These are phyloP conservation scores for Nakazawaea pomicola DNA, from an alignment of 805 yeast species.

Conservation along the genomic window DNA sequence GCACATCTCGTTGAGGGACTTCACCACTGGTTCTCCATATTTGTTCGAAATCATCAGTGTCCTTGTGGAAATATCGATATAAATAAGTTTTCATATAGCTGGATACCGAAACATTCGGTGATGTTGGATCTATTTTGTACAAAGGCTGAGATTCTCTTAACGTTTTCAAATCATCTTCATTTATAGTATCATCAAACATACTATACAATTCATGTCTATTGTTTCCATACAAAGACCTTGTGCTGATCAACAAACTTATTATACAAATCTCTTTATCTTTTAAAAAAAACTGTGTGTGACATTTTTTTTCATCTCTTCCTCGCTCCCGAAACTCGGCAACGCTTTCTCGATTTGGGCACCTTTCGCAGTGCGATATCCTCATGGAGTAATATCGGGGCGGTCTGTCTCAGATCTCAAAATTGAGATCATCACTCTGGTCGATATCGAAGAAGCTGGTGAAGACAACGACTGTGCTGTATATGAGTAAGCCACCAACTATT, in stretches of 20 bases:
- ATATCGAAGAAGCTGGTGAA: conserved; percentile 77
- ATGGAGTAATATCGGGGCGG: conserved; percentile 1
- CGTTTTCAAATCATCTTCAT: conserved; percentile 32
- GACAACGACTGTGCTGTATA: conserved; percentile 77
- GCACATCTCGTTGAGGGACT: conserved; percentile 22
- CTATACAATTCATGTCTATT: conserved; percentile 13
- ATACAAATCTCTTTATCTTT: too few species aligned
- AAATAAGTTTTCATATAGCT: conserved; percentile 14
- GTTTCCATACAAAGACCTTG: too few species aligned
- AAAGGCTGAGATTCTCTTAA: conserved; percentile 36
- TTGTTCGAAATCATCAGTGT: conserved; percentile 22
- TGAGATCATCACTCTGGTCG: conserved; percentile 32
- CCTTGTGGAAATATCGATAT: conserved; percentile 20
- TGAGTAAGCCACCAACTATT: conserved; percentile 72
- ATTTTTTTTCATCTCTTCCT: too few species aligned
- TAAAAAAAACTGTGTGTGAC: too few species aligned
- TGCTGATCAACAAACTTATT: too few species aligned
- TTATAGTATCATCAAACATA: conserved; percentile 19
- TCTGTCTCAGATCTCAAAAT: conserved; percentile 18
- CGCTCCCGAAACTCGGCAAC: conserved; percentile 4
- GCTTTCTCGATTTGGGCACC: neutral
- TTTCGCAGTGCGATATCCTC: too few species aligned
- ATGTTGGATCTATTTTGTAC: conserved; percentile 35
- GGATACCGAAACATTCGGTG: conserved; percentile 26
- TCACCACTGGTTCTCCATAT: conserved; percentile 24